Base-by-base conservation (phyloP, 495 filamentous ascomycete species). In the Penicillium pulvis region DNA sequence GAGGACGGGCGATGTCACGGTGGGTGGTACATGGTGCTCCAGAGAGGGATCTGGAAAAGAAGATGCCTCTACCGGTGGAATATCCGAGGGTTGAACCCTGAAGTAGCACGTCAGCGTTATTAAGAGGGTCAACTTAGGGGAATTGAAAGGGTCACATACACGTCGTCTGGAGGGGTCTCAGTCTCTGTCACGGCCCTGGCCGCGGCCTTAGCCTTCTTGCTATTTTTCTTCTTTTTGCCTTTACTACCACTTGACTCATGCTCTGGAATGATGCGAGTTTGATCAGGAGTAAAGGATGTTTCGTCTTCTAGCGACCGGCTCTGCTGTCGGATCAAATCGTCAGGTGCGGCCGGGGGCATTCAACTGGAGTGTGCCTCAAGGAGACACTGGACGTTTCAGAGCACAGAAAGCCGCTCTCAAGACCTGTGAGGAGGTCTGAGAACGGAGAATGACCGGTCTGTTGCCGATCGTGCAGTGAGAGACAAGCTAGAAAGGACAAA, bases 331-430 rank as follows among this genome's bases (percentile, higher is more conserved):
- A 72, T 75, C 49, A 70, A 54, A 63, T 78, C 75, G 75, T 78
- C 77, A 68, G 75, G 73, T 33, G 74, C 73, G 69, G 72, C 75
- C 68, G 75, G 75, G 71, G 71, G 75, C 77, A 80, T 80, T 68
- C 71, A 79, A 77, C 62, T 67, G 63, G 63, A 65, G 57, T 56
- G 61, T 48, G 56, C 69, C 70, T 71, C 75, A 73, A 67, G 16
- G 51, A 74, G 69, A 65, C 67, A 51, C 52, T 63, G 58, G 53
- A 39, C 42, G 43, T 50, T 42, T 28, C 44, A 14, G 45, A 39
- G 24, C 61, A 48, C 28, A 35, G 7, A 48, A 64, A 54, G 63
- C 74, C 72, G 74, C 71, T 64, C 75, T 68, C 74, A 69, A 59
- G 67, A 73, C 69, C 67, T 68, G 35, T 50, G 33, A 28, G 30